Evolutionary conservation across 306 rosid species (phyloP), one percentile per base, ranked within the genome.

Genomic region (Parietaria judaica): DNA sequence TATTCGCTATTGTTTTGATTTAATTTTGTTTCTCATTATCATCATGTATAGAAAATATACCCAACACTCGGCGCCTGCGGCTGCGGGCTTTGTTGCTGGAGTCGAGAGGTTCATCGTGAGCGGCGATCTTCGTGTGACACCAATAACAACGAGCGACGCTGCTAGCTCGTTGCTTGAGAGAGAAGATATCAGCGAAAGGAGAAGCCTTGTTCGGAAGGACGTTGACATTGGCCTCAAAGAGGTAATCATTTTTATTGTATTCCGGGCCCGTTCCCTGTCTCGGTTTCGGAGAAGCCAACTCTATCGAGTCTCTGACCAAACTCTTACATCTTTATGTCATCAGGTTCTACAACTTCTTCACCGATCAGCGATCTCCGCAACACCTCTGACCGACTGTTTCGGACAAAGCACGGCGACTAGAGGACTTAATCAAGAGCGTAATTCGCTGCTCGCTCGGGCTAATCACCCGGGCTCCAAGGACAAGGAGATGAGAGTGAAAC

Each of bases 271-370:
- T 10, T 35, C 6, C 11, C 14, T 51, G 55, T 51, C 16, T 3
- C 13, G 15, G 55, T 46, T 8, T 7, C 8, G 11, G 8, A 46
- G 13, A 46, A 46, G 50, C 31, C 31, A 23, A 23, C 31, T 23
- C 31, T 23, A 23, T 23, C 31, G 31, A 23, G 31, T 23, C 45
- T 41, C 48, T 44, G 45, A 61, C 41, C 34, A 23, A 31, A 15
- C 36, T 4, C 8, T 60, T 0, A 14, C 56, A 9, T 14, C 4
- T 8, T 49, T 49, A 13, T 36, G 8, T 49, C 6, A 14, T 44
- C 57, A 63, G 66, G 57, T 63, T 50, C n/a, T 63, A 47, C 46
- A 63, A 35, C 46, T 63, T 45, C 66, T 63, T 50, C 66, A 63
- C 36, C 57, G 14, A 4, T 63, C 66, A 14, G 14, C 37, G 44